These are phyloP conservation scores for Cyberlindnera mycetangii DNA, from an alignment of 805 yeast genomes.

Conservation along the genomic window DNA sequence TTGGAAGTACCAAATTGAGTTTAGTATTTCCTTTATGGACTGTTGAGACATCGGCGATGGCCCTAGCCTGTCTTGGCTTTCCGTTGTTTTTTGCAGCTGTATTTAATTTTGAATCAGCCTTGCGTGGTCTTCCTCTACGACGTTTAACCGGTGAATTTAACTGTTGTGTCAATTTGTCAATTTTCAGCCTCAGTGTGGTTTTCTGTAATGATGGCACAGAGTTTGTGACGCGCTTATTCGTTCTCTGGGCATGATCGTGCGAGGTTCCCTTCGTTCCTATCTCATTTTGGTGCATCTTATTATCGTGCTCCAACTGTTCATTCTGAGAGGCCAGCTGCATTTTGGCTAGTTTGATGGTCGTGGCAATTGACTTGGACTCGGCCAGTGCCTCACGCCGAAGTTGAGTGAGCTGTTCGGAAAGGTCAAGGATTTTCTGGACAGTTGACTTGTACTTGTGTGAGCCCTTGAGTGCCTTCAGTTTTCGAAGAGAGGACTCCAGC, in stretches of 20 bases:
- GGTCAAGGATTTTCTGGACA: conserved; percentile 4
- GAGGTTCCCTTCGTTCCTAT: conserved; percentile 19
- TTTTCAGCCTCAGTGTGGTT: conserved; percentile 1
- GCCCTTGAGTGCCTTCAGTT: conserved; percentile 7
- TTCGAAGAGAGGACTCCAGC: conserved; percentile 17
- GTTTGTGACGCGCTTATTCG: conserved; percentile 21
- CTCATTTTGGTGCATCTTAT: conserved; percentile 25
- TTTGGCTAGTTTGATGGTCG: conserved; percentile 25
- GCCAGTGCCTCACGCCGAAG: conserved; percentile 31
- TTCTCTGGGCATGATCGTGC: conserved; percentile 18
- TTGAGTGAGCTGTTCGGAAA: conserved; percentile 21
- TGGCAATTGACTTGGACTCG: conserved; percentile 27
- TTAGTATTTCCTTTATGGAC: neutral
- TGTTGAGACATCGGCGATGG: neutral
- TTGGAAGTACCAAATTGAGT: too few species aligned
- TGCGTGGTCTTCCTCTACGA: conserved; percentile 10
- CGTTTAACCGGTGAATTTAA: neutral
- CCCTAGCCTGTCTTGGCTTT: too few species aligned
- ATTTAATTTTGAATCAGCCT: neutral
- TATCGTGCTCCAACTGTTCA: conserved; percentile 27
- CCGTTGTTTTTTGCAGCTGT: neutral
- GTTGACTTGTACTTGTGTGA: conserved; percentile 9
- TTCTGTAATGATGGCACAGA: conserved; percentile 12
- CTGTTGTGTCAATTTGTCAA: conserved; percentile 1
- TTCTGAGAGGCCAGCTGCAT: conserved; percentile 23